phyloP scores from a whole-genome alignment of 495 filamentous ascomycete species.

The Elasticomyces elasticus region DNA sequence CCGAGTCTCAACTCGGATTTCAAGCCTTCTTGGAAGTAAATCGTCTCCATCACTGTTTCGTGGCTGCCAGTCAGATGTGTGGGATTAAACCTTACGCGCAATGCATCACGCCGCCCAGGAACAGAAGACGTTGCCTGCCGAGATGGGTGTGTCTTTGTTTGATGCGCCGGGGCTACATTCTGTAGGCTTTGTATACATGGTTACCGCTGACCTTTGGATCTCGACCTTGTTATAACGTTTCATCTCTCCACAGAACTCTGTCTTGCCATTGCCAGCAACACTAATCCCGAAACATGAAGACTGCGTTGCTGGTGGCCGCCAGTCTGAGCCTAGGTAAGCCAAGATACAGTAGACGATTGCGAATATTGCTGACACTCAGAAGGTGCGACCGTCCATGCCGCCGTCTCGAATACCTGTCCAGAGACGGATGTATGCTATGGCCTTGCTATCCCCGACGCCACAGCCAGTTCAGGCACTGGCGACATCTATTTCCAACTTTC shows the following conservation, averaged over 20 bases:
- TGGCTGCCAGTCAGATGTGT: too few relatives aligned
- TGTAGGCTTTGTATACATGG: not conserved
- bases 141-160: not conserved
- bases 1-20: too few relatives aligned
- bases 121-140: not conserved
- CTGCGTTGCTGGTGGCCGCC: not conserved
- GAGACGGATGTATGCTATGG: constrained; percentile 27
- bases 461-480: constrained; percentile 28
- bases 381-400: not conserved
- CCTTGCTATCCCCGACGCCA: constrained; percentile 30
- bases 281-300: not conserved
- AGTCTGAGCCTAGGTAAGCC: not conserved
- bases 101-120: not conserved
- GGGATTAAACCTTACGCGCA: not conserved
- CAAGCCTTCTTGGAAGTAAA: too few relatives aligned
- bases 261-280: not conserved
- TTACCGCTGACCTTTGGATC: not conserved
- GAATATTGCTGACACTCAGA: not conserved
- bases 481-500: constrained; percentile 35
- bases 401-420: constrained; percentile 18
- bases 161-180: not conserved
- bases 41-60: too few relatives aligned
- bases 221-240: not conserved
- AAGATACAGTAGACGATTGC: not conserved
- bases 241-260: too few relatives aligned